Base-by-base conservation (phyloP, 208 protist species). In the Acanthamoeba castellanii region DNA sequence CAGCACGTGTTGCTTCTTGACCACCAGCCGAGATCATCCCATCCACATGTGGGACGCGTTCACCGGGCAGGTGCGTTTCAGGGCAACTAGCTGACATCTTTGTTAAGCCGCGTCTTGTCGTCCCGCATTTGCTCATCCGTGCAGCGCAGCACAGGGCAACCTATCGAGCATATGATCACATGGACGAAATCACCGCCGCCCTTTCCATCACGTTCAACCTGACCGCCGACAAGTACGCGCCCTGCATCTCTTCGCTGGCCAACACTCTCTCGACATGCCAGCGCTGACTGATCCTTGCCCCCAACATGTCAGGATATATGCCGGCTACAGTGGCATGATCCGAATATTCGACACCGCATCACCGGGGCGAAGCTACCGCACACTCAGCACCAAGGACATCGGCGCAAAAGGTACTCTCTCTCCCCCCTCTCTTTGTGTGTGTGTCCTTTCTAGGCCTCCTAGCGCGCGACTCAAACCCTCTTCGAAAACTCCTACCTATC, bases 1-100 rank as follows among this genome's bases (percentile, higher is more conserved):
- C 3, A 57, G 55, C 37, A 92, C 87, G 37, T 92, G 87, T 11
- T 92, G 87, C n/a, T 92, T 92, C 20, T 70, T 76, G 61, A 92
- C 61, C 61, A 92, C 87, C 30, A 92, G 87, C 47, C 87, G 87
- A 50, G 87, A 92, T 55, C 87, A 92, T 16, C 87, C 87, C 25
- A 92, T 92, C 37, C 87, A 92, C n/a, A 9, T 92, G 14, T 92
- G 87, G 87, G 87, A 92, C n/a, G 87, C 87, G 8, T 92, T 92
- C 47, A 92, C 87, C 16, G 87, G 87, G 1, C 32, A 92, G 87
- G 87, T 92, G 16, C 81, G 37, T 55, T 34, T 18, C 42, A 57
- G 34, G 42, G 74, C 14, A 32, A 30, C 61, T 68, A 25, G 25
- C n/a, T 66, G 20, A 30, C 27, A 13, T 59, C 20, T 30, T 68